These are phyloP conservation scores for Aspergillus felis DNA, from an alignment of 2,329 filamentous ascomycete genomes.

Conservation along the genomic window DNA sequence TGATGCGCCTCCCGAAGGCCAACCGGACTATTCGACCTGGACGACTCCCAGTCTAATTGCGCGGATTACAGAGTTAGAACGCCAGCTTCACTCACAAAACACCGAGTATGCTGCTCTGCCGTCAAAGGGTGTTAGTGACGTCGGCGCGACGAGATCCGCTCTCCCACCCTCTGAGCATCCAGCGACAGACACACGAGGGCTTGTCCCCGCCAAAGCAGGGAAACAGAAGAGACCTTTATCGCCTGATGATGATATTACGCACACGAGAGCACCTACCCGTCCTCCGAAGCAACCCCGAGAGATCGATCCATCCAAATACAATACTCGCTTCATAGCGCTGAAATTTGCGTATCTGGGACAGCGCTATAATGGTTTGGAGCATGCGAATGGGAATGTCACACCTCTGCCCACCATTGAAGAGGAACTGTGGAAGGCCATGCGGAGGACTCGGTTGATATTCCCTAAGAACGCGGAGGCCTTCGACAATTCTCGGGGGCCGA, in stretches of 20 bases:
- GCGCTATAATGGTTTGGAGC: conserved; percentile 89
- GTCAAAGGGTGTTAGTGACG: conserved; percentile 1
- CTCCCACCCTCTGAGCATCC: background rate
- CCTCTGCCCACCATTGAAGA: conserved; percentile 83
- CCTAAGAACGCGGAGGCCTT: conserved; percentile 52
- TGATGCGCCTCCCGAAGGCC: conserved; percentile 9
- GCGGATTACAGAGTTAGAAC: conserved; percentile 65
- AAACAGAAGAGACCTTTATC: conserved; percentile 15
- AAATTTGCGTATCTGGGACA: conserved; percentile 93
- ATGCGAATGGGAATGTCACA: conserved; percentile 66
- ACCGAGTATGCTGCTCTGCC: conserved; percentile 25
- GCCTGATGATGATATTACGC: conserved; percentile 22
- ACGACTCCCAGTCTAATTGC: conserved; percentile 64
- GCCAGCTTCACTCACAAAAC: conserved; percentile 55
- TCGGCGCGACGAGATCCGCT: conserved; percentile 1
- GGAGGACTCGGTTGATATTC: conserved; percentile 76
- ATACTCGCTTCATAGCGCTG: conserved; percentile 78
- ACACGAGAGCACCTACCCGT: conserved; percentile 21
- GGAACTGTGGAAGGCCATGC: conserved; percentile 85
- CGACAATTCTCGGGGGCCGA: conserved; percentile 39
- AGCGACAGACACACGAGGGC: background rate
- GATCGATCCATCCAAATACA: conserved; percentile 77
- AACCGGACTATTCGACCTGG: conserved; percentile 61
- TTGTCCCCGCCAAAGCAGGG: conserved; percentile 5
- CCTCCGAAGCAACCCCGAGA: conserved; percentile 44